Conservation (phyloP, 805 yeast species). For the Wickerhamomyces rabaulensis region DNA sequence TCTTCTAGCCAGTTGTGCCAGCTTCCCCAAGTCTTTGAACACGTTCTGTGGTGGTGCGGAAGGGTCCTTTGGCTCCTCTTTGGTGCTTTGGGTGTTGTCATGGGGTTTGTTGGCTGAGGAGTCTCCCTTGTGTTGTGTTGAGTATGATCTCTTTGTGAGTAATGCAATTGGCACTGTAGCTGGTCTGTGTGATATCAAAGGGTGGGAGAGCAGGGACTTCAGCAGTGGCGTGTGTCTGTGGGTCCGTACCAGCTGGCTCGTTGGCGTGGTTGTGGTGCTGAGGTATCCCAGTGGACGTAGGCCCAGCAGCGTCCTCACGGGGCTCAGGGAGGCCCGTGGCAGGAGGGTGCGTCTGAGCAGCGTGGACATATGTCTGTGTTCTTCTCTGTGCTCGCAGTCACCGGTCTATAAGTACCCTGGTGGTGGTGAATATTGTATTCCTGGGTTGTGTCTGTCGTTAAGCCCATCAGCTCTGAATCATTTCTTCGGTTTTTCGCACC, state of each 20-base stretch:
- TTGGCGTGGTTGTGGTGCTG: neutral
- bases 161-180: neutral
- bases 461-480: neutral
- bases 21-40: constrained; percentile 28
- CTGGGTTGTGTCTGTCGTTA: too few species aligned
- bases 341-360: neutral
- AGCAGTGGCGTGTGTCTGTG: neutral
- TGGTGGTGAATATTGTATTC: too few species aligned
- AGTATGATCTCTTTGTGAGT: neutral
- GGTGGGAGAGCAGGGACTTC: neutral
- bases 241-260: neutral
- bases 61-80: neutral
- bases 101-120: neutral
- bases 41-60: constrained; percentile 4
- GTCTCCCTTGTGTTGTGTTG: neutral
- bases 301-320: neutral
- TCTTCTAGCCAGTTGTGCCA: constrained; percentile 37
- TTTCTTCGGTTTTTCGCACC: neutral
- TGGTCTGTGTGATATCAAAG: neutral
- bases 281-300: neutral
- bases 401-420: too few species aligned
- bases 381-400: too few species aligned
- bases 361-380: neutral
- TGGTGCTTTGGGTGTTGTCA: neutral
- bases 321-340: neutral